These are phyloP conservation scores for Haematococcus lacustris DNA, from an alignment of 139 green algal species.

Conservation along the genomic window DNA sequence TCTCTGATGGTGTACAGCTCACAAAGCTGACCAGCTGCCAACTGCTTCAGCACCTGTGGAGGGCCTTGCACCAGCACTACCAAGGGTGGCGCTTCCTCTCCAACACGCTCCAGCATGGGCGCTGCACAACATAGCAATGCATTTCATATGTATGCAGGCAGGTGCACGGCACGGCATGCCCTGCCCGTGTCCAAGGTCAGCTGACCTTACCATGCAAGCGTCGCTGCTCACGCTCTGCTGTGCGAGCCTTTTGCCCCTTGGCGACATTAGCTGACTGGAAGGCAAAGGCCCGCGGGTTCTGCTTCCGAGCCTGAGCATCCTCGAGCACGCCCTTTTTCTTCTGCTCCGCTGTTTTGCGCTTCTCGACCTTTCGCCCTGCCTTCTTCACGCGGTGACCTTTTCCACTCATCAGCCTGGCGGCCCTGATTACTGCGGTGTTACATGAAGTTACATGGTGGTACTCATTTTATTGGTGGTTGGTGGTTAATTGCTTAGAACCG, in stretches of 20 bases:
- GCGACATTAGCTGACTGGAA: constrained; percentile 58
- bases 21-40: neutral
- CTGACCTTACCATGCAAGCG: constrained; percentile 80
- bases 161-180: neutral
- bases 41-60: constrained; percentile 34
- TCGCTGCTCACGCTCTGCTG: constrained; percentile 84
- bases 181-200: neutral
- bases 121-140: constrained; percentile 38
- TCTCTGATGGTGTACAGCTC: neutral
- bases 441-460: too few relatives aligned
- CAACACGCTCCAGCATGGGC: constrained; percentile 54
- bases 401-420: too few relatives aligned
- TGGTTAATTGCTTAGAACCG: too few relatives aligned
- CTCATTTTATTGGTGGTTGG: too few relatives aligned
- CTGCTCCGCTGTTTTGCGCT: constrained; percentile 26
- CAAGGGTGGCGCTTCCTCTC: constrained; percentile 83
- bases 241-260: constrained; percentile 54
- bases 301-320: constrained; percentile 18
- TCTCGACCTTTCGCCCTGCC: constrained; percentile 65
- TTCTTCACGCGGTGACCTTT: too few relatives aligned
- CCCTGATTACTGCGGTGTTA: too few relatives aligned
- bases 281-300: constrained; percentile 73
- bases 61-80: constrained; percentile 94
- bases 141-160: neutral
- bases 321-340: too few relatives aligned